Conservation (phyloP, 2,329 filamentous ascomycete genomes). For the Magnaporthales sp. region DNA sequence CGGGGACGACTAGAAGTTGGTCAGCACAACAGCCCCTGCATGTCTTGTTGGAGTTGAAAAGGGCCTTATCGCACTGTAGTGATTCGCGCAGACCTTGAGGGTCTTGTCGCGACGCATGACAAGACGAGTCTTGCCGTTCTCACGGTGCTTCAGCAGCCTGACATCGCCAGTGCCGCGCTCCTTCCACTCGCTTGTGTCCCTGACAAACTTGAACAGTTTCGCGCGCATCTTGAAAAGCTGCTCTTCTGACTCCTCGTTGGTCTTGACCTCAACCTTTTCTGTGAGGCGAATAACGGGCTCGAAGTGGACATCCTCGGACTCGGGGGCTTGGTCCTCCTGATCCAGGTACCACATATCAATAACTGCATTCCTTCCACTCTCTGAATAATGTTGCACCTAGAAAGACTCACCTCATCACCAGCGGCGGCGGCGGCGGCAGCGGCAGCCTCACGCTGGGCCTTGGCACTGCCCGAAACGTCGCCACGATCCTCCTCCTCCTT, state of each 20-base stretch:
- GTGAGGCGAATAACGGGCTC: slow-evolving; percentile 94
- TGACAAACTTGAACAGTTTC: slow-evolving; percentile 98
- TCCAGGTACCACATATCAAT: not conserved
- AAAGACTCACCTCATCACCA: slow-evolving; percentile 31
- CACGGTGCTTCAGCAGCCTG: slow-evolving; percentile 94
- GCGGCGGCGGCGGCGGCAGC: slow-evolving; percentile 43
- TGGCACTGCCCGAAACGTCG: slow-evolving; percentile 82
- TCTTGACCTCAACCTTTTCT: slow-evolving; percentile 94
- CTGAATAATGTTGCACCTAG: not conserved
- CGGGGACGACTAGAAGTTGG: slow-evolving; percentile 65
- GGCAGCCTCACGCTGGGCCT: slow-evolving; percentile 62
- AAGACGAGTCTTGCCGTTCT: slow-evolving; percentile 93
- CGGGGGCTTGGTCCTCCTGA: slow-evolving; percentile 69
- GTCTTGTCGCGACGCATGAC: slow-evolving; percentile 99
- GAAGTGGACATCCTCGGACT: slow-evolving; percentile 92
- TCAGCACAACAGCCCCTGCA: not conserved
- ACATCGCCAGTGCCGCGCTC: slow-evolving; percentile 97
- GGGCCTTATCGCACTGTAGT: slow-evolving; percentile 70
- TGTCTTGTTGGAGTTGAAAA: not conserved
- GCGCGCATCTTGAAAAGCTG: slow-evolving; percentile 99
- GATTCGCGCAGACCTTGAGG: slow-evolving; percentile 99
- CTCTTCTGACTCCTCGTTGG: slow-evolving; percentile 97
- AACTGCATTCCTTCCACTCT: not conserved
- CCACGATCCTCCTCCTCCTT: slow-evolving; percentile 71
- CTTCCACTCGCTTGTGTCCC: slow-evolving; percentile 93